Evolutionary conservation across 306 rosid genomes (phyloP), one percentile per base, ranked within the genome.

Genomic region (Malus asiatica): DNA sequence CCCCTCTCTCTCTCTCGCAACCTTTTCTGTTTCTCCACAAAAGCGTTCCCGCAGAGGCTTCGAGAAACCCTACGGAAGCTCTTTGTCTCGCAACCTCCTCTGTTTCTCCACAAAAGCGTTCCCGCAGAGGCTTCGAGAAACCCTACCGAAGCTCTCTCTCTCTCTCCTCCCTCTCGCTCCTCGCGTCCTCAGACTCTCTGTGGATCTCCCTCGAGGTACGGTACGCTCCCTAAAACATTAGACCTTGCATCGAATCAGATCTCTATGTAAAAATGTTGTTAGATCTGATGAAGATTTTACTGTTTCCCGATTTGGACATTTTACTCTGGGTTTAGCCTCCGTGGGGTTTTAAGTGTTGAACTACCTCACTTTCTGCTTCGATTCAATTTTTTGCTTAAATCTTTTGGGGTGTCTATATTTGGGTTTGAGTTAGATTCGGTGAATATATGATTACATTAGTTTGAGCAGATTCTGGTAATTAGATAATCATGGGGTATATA

Each of bases 201-300:
- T 51, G 70, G 88, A 85, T 82, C 86, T 76, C 78, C 64, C 19
- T 55, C 62, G 57, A 84, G 88, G 90, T 87, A 62, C 71, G 88
- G 90, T 87, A 62, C 71, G 77, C 29, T 68, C 45, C 52, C 33
- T 40, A 52, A 2, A 68, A 35, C 67, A 59, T 80, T 67, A 68
- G 66, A 20, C 44, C 22, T 38, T n/a, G 44, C 68, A 8, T 71
- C 80, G n/a, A 76, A 80, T 82, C 73, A 22, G 75, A 16, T 62
- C 78, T 76, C 40, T 18, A 29, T 57, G 19, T 65, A 2, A 55
- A 25, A 2, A 12, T 22, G 33, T 6, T 58, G 57, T 32, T 82
- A 88, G 97, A 90, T 90, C 96, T 90, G 92, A 12, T 57, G 18
- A 14, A 46, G 9, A 42, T 75, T 55, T 20, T 46, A 46, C 29